A percentile compares a stretch with the other conserved stretches of the same genome.
Evolutionary conservation across 192 early-diverging fungal species (phyloP).

Genomic region (Podila minutissima): DNA sequence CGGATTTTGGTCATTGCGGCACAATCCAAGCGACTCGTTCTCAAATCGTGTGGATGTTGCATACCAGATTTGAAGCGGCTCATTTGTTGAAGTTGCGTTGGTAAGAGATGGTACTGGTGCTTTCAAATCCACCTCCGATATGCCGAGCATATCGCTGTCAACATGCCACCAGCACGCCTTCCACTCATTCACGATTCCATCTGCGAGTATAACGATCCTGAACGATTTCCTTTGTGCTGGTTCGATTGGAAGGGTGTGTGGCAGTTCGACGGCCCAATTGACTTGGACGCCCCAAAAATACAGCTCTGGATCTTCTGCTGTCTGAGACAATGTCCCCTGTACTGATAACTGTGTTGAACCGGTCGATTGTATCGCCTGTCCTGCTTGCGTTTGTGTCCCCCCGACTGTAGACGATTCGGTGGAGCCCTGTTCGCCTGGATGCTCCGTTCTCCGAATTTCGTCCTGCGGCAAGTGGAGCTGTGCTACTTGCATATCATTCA

Average conservation of each 20-base stretch:
- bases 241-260: neutral
- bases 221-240: slow-evolving; percentile 5
- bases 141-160: slow-evolving; percentile 4
- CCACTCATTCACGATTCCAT: slow-evolving; percentile 26
- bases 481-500: slow-evolving; percentile 23
- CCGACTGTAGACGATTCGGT: too few species aligned
- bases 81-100: neutral
- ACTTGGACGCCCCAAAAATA: slow-evolving; percentile 49
- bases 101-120: neutral
- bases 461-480: slow-evolving; percentile 23
- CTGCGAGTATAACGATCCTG: slow-evolving; percentile 37
- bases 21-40: slow-evolving; percentile 11
- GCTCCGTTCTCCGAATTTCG: neutral
- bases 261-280: slow-evolving; percentile 27
- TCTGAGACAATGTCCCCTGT: neutral
- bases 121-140: neutral
- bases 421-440: too few species aligned
- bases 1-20: neutral
- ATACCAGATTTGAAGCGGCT: neutral
- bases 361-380: too few species aligned
- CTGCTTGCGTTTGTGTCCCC: too few species aligned
- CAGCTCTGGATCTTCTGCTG: neutral
- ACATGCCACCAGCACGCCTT: slow-evolving; percentile 39
- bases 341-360: too few species aligned
- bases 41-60: slow-evolving; percentile 13